phyloP scores from a whole-genome alignment of 257 asterid species.

The Eucommia ulmoides region DNA sequence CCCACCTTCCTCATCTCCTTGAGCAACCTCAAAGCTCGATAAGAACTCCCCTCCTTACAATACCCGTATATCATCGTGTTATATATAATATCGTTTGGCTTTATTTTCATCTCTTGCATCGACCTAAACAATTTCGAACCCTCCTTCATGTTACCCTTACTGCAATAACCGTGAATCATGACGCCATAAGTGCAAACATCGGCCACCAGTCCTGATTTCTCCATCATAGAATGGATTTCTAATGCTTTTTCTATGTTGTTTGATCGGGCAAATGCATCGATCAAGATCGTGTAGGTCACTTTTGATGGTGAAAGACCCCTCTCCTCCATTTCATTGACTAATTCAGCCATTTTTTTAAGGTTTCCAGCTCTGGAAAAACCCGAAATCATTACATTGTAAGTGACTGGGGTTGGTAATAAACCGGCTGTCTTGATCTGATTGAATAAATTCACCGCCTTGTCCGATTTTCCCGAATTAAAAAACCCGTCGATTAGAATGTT shows the following conservation, averaged over 20 bases:
- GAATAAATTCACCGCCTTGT: constrained; percentile 35
- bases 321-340: constrained; percentile 64
- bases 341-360: constrained; percentile 20
- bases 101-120: constrained; percentile 31
- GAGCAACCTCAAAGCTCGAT: constrained; percentile 42
- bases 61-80: constrained; percentile 63
- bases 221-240: constrained; percentile 39
- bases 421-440: constrained; percentile 41
- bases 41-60: constrained; percentile 57
- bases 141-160: constrained; percentile 62
- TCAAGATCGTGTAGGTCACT: constrained; percentile 64
- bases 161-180: constrained; percentile 61
- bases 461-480: constrained; percentile 36
- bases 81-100: constrained; percentile 53
- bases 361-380: constrained; percentile 45
- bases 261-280: constrained; percentile 47
- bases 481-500: constrained; percentile 51
- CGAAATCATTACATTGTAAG: constrained; percentile 46
- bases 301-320: constrained; percentile 57
- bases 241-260: constrained; percentile 57
- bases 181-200: constrained; percentile 63
- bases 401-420: constrained; percentile 41
- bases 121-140: constrained; percentile 48
- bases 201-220: constrained; percentile 27
- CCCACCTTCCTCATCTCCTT: constrained; percentile 46